Base-by-base conservation (phyloP, 441 rosid species). In the Adansonia madagascariensis region DNA sequence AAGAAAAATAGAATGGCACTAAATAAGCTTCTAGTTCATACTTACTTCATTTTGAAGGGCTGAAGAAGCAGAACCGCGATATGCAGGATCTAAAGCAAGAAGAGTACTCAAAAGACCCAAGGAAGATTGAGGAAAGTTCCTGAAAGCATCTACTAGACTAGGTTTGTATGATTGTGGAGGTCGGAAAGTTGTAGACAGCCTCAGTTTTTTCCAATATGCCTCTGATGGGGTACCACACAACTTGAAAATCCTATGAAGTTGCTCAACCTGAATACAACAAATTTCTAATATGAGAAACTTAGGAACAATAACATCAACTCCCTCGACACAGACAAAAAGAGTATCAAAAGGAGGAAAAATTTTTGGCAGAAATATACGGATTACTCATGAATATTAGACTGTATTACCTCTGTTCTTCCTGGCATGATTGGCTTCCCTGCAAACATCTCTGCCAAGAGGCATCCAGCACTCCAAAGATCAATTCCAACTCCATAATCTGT, bases 401-500 rank as follows among this genome's bases (percentile, higher is more conserved):
- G 69, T 3, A 12, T 50, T 75, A 86, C 90, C 94, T 90, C 95
- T 1, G 90, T 92, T 87, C 97, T 86, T 10, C 93, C 97, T 0
- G 97, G 94, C 94, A 94, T 78, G 49, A 91, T 85, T 47, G 95
- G 94, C 81, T 78, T 81, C 78, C 93, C 92, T 0, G 80, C 78
- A 59, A 90, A 88, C 88, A 94, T 91, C 79, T 94, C 97, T 4
- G 94, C 97, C 75, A 94, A 76, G 79, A 92, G 91, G 78, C 97
- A 90, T 22, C 98, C 97, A 4, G 94, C 87, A 83, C 97, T 94
- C 97, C 92, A 94, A 59, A 94, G 82, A 85, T 94, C 97, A 70
- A 94, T 91, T 8, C 92, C 91, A 18, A 84, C 84, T 75, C 92
- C 95, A 78, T 94, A 89, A 50, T 86, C 82, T 6, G 93, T 90